Percentiles rank a stretch among this genome's conserved stretches.
These are phyloP conservation scores for Xylariomycetidae sp. DNA, from an alignment of 2,329 filamentous ascomycete genomes.

Conservation along the genomic window DNA sequence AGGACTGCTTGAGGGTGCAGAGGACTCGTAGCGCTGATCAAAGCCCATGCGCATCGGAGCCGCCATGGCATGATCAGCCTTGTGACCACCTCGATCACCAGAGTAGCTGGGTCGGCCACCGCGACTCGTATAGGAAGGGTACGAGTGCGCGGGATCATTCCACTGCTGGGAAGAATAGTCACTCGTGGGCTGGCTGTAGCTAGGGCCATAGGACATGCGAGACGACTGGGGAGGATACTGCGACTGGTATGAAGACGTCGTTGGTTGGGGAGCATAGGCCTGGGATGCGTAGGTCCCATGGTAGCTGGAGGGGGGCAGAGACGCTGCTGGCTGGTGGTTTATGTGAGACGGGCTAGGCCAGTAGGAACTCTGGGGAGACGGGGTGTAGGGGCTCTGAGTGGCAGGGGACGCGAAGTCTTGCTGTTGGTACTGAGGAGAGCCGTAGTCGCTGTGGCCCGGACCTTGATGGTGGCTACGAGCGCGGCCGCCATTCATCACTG, in stretches of 20 bases:
- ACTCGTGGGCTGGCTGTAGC: conserved; percentile 33
- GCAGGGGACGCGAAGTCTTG: conserved; percentile 20
- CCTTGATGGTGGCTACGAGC: conserved; percentile 22
- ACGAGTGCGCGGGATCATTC: conserved; percentile 28
- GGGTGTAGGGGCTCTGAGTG: conserved; percentile 18
- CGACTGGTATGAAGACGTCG: conserved; percentile 39
- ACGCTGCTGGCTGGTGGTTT: conserved; percentile 15
- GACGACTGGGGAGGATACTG: conserved; percentile 24
- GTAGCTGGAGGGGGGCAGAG: conserved; percentile 41
- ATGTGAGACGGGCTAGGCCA: conserved; percentile 27
- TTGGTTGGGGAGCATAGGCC: conserved; percentile 37
- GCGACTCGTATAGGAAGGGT: conserved; percentile 24
- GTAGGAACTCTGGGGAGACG: conserved; percentile 24
- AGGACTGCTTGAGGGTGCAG: conserved; percentile 27
- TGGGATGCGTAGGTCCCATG: conserved; percentile 30
- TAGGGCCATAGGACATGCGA: conserved; percentile 31
- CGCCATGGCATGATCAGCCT: conserved; percentile 24
- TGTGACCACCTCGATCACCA: conserved; percentile 37
- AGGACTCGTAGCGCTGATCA: conserved; percentile 18
- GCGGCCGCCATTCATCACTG: conserved; percentile 15
- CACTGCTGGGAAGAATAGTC: conserved; percentile 37
- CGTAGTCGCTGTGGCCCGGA: conserved; percentile 17
- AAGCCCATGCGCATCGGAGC: conserved; percentile 29
- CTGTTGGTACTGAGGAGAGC: conserved; percentile 23
- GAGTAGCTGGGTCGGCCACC: conserved; percentile 37